Conservation (phyloP, 495 filamentous ascomycete species). For the Xylaria venustula region DNA sequence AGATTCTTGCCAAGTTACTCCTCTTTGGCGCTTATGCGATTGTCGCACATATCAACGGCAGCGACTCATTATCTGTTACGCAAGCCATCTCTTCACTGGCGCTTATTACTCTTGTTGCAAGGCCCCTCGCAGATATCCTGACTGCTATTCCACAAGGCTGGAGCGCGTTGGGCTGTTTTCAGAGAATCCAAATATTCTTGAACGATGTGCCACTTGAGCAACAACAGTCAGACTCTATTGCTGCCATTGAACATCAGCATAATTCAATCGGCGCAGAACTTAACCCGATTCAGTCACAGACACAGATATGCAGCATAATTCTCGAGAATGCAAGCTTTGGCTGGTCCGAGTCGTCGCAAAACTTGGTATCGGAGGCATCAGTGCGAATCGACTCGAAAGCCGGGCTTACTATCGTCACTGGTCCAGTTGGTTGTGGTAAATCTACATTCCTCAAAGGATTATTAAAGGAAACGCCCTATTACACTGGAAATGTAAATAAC, state of each 20-base stretch:
- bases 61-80: constrained; percentile 12
- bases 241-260: neutral
- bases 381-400: neutral
- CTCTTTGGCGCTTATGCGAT: constrained; percentile 28
- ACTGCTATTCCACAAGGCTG: constrained; percentile 1
- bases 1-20: constrained; percentile 21
- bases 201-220: neutral
- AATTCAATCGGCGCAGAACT: neutral
- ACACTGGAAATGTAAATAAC: neutral
- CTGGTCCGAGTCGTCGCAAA: neutral
- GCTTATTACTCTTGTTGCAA: constrained; percentile 10
- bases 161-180: constrained; percentile 5
- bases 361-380: neutral
- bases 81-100: constrained; percentile 20
- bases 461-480: constrained; percentile 30
- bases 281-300: neutral
- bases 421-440: constrained; percentile 34
- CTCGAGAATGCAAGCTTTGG: constrained; percentile 5
- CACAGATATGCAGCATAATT: neutral
- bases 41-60: constrained; percentile 19
- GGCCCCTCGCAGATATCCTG: constrained; percentile 6
- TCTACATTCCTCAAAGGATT: constrained; percentile 30
- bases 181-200: constrained; percentile 8
- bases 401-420: constrained; percentile 23
- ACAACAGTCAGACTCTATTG: neutral